phyloP scores from a whole-genome alignment of 805 yeast species.

The Starmerella floris region DNA sequence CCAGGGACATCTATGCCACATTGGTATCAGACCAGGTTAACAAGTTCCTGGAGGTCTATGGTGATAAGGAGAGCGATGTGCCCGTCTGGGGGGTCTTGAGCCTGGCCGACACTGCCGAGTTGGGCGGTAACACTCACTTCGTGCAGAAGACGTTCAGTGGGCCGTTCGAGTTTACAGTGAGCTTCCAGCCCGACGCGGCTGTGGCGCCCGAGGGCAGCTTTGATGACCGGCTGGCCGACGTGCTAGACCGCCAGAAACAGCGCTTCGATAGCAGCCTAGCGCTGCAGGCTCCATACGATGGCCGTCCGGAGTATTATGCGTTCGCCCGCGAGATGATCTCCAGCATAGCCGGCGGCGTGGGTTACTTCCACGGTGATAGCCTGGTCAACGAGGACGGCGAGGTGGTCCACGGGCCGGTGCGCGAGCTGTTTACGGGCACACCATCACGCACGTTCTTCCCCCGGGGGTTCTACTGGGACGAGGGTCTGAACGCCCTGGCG shows the following conservation, averaged over 20 bases:
- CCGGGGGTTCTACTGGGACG: constrained; percentile 97
- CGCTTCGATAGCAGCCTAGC: constrained; percentile 10
- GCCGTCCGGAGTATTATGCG: constrained; percentile 30
- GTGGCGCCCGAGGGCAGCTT: constrained; percentile 5
- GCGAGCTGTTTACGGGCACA: constrained; percentile 61
- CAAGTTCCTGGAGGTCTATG: constrained; percentile 29
- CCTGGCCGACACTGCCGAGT: constrained; percentile 44
- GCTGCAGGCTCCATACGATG: constrained; percentile 40
- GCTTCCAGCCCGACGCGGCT: constrained; percentile 33
- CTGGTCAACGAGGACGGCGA: constrained; percentile 59
- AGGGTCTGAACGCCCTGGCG: constrained; percentile 85
- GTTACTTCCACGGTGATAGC: constrained; percentile 75
- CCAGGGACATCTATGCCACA: constrained; percentile 59
- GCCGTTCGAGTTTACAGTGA: constrained; percentile 57
- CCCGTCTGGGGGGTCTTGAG: constrained; percentile 36
- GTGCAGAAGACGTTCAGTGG: constrained; percentile 69
- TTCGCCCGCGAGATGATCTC: constrained; percentile 75
- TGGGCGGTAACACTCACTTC: constrained; percentile 65
- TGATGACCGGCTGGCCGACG: constrained; percentile 24
- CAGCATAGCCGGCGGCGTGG: constrained; percentile 77
- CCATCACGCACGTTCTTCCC: constrained; percentile 94
- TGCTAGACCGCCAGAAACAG: constrained; percentile 33
- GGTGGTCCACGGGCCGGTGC: constrained; percentile 29
- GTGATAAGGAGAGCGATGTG: constrained; percentile 26
- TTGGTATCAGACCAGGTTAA: constrained; percentile 58